Evolutionary conservation across 306 rosid genomes (phyloP), one percentile per base, ranked within the genome.

Genomic region (Cercis canadensis): DNA sequence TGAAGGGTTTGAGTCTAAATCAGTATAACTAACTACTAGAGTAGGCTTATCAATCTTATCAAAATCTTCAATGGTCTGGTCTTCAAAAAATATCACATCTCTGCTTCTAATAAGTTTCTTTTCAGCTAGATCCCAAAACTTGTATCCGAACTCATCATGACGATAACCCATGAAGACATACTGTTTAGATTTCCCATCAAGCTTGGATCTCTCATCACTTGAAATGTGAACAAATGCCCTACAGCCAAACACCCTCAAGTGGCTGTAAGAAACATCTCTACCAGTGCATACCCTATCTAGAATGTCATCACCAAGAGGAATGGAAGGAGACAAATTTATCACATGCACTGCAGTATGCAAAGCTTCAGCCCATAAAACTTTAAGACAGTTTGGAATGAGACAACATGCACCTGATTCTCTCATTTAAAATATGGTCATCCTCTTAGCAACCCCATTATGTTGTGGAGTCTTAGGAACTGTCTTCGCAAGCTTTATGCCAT

Each of bases 391-490:
- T 53, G 1, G 17, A 32, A 50, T 51, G 36, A 50, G 39, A 53
- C 4, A 68, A 12, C 62, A 67, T 68, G 0, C 5, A 31, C 24
- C 2, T 68, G 3, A 53, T 13, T 19, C 29, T 39, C 8, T 53
- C 41, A 19, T 16, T 7, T 37, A 68, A 52, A 5, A 52, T 68
- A 12, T 0, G 8, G 1, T 68, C 73, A 53, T 68, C 40, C 40
- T 53, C 40, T 46, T 0, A 0, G 29, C 53, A 1, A 68, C 10
- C 4, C 15, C 18, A 5, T 37, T 68, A 15, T 68, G 73, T 9
- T 68, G 41, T 16, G 51, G 18, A 8, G 73, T 33, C 59, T 66
- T 50, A 8, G 18, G 71, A 49, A 32, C 16, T 6, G 5, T 46
- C 33, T 29, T 7, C 6, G 31, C 9, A 37, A 37, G 43, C 10